These are phyloP conservation scores for Fusarium irregulare DNA, from an alignment of 2,329 filamentous ascomycete genomes.

Conservation along the genomic window DNA sequence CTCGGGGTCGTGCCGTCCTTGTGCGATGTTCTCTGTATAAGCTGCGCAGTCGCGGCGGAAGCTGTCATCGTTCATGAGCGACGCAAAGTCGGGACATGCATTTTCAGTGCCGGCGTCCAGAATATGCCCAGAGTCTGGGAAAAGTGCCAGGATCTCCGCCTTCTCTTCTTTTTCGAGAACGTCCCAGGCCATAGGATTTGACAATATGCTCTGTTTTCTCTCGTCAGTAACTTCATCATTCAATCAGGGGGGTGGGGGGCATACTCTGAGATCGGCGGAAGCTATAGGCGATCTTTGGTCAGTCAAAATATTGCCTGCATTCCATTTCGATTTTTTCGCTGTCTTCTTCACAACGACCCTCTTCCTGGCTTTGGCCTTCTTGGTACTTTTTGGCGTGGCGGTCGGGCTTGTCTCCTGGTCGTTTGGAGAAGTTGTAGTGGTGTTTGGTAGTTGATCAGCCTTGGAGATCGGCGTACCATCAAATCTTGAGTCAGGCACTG, in stretches of 20 bases:
- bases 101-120: conserved; percentile 49
- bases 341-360: conserved; percentile 40
- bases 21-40: conserved; percentile 59
- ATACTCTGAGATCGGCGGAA: conserved; percentile 53
- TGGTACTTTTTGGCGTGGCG: neutral
- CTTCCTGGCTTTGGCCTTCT: conserved; percentile 40
- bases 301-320: conserved; percentile 50
- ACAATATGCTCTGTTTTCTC: conserved; percentile 50
- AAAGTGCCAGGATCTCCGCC: conserved; percentile 52
- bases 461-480: conserved; percentile 3
- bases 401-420: conserved; percentile 6
- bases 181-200: conserved; percentile 55
- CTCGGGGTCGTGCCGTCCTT: conserved; percentile 62
- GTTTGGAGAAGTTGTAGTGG: conserved; percentile 23
- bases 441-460: conserved; percentile 9
- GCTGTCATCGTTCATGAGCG: conserved; percentile 59
- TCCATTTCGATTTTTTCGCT: conserved; percentile 52
- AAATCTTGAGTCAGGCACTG: conserved; percentile 7
- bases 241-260: neutral
- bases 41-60: conserved; percentile 60
- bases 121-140: conserved; percentile 55
- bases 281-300: conserved; percentile 55
- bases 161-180: conserved; percentile 50
- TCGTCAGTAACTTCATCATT: neutral
- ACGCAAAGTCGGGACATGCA: conserved; percentile 56